phyloP scores from a whole-genome alignment of 2,329 filamentous ascomycete genomes.

The Aspergillus luchuensis region DNA sequence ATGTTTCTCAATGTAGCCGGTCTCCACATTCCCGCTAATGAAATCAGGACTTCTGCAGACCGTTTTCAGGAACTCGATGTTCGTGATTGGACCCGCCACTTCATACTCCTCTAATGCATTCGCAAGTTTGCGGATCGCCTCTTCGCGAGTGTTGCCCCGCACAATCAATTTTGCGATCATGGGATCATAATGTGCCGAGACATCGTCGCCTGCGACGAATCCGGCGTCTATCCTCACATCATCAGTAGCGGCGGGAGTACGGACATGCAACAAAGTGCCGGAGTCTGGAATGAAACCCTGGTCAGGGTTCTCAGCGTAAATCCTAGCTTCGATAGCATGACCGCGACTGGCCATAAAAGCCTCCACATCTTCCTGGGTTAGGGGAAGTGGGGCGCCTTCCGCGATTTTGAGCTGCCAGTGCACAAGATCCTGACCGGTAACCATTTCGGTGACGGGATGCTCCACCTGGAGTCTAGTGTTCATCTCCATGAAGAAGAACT shows the following conservation, averaged over 20 bases:
- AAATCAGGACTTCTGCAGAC: slow-evolving; percentile 82
- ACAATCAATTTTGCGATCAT: slow-evolving; percentile 99
- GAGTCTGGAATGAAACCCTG: slow-evolving; percentile 93
- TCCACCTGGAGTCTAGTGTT: slow-evolving; percentile 89
- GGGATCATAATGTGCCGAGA: slow-evolving; percentile 93
- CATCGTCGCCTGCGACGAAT: slow-evolving; percentile 85
- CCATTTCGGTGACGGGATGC: slow-evolving; percentile 87
- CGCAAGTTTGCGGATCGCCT: slow-evolving; percentile 79
- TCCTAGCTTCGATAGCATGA: slow-evolving; percentile 90
- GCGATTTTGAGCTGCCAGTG: slow-evolving; percentile 94
- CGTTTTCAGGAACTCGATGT: slow-evolving; percentile 93
- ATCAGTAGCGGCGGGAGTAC: slow-evolving; percentile 67
- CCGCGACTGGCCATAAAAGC: slow-evolving; percentile 72
- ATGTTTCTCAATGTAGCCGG: slow-evolving; percentile 93
- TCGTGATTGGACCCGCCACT: slow-evolving; percentile 88
- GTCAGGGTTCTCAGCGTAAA: slow-evolving; percentile 94
- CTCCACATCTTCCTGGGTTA: slow-evolving; percentile 67
- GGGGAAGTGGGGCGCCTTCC: slow-evolving; percentile 66
- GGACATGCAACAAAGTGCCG: slow-evolving; percentile 79
- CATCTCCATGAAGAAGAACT: slow-evolving; percentile 74
- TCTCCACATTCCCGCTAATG: slow-evolving; percentile 85
- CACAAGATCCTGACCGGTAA: slow-evolving; percentile 77
- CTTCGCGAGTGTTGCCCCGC: slow-evolving; percentile 73
- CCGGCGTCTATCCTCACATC: slow-evolving; percentile 91
- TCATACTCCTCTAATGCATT: slow-evolving; percentile 85